Evolutionary conservation across 2,329 filamentous ascomycete genomes (phyloP).

Genomic region (Amauroascus niger): DNA sequence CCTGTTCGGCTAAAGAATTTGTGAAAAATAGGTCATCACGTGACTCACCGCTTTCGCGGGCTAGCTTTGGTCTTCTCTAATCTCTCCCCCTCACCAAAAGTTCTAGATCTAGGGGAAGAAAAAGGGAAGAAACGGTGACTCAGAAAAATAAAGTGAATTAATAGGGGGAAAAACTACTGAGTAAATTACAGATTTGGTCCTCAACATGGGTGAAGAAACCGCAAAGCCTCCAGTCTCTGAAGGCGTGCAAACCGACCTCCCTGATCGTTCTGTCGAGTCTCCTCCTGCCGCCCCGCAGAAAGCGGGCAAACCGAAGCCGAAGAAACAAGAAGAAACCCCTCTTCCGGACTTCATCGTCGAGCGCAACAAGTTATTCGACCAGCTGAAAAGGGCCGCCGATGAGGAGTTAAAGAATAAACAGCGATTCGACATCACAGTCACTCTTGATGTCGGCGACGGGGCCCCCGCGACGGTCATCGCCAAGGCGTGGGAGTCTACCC

Average conservation of each 20-base stretch:
- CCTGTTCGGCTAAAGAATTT: constrained; percentile 17
- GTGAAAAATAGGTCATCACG: constrained; percentile 17
- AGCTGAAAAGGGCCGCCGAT: constrained; percentile 73
- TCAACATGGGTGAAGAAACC: constrained; percentile 14
- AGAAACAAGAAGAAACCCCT: constrained; percentile 27
- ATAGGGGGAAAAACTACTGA: too few species aligned
- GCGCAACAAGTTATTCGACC: constrained; percentile 78
- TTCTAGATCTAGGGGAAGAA: background rate
- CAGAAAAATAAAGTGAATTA: background rate
- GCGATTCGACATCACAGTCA: constrained; percentile 42
- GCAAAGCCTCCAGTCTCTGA: constrained; percentile 20
- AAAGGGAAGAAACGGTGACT: background rate
- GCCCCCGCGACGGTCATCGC: constrained; percentile 43
- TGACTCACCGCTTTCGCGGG: constrained; percentile 17
- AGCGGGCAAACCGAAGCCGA: constrained; percentile 20
- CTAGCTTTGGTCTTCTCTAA: too few species aligned
- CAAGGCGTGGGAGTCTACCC: constrained; percentile 86
- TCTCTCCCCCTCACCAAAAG: background rate
- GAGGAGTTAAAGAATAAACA: constrained; percentile 55
- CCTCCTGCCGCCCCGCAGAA: constrained; percentile 25
- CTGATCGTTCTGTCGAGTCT: constrained; percentile 28
- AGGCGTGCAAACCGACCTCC: constrained; percentile 24
- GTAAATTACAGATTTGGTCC: too few species aligned
- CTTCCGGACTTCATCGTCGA: constrained; percentile 70
- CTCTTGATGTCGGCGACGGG: constrained; percentile 36